Evolutionary conservation across 2,329 filamentous ascomycete genomes (phyloP).

Genomic region (Emericellopsis atlantica): DNA sequence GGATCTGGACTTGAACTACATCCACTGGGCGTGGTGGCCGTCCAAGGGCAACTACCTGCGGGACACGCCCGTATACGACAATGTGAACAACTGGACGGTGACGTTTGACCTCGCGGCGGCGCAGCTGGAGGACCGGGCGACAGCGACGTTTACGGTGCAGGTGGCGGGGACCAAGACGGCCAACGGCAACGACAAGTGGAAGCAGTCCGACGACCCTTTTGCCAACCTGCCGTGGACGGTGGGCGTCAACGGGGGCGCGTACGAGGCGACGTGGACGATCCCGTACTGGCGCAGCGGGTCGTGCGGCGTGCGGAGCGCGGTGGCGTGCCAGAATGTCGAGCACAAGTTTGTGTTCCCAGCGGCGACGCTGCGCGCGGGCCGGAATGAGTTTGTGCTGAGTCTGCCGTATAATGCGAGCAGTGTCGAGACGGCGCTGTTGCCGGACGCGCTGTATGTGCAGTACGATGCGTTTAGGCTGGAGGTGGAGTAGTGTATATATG

Average conservation of each 20-base stretch:
- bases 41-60: constrained; percentile 35
- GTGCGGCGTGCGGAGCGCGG: constrained; percentile 46
- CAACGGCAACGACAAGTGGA: constrained; percentile 48
- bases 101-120: constrained; percentile 31
- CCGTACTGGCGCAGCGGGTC: constrained; percentile 31
- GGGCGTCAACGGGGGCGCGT: constrained; percentile 23
- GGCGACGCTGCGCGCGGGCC: constrained; percentile 29
- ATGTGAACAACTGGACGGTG: constrained; percentile 48
- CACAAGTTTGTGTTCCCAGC: constrained; percentile 46
- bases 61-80: constrained; percentile 25
- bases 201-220: constrained; percentile 37
- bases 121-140: constrained; percentile 24
- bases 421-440: constrained; percentile 42
- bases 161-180: constrained; percentile 48
- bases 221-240: constrained; percentile 37
- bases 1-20: constrained; percentile 43
- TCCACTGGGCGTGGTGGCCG: constrained; percentile 54
- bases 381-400: constrained; percentile 43
- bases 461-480: constrained; percentile 53
- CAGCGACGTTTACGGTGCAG: constrained; percentile 49
- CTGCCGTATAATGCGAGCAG: constrained; percentile 47
- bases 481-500: constrained; percentile 13
- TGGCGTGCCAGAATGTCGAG: constrained; percentile 48
- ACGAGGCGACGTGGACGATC: constrained; percentile 39
- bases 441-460: constrained; percentile 46